Evolutionary conservation across 177 flowering plant genomes (phyloP).

Genomic region (Vitis hybrid): DNA sequence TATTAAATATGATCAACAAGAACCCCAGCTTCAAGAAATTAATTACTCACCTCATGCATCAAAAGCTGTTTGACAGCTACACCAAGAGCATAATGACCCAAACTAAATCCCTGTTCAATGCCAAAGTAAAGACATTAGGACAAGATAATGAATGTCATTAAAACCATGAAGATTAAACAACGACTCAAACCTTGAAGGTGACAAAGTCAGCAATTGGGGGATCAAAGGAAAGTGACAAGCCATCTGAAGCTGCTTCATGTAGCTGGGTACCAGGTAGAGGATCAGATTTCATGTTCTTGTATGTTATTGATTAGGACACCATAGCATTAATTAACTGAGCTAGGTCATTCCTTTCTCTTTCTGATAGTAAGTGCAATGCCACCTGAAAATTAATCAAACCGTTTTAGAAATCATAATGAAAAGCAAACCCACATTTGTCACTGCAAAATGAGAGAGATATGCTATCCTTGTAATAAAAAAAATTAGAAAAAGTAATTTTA

Average conservation of each 20-base stretch:
- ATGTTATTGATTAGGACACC: conserved; percentile 80
- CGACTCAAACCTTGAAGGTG: no score
- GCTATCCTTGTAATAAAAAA: neutral
- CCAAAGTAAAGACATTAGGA: conserved; percentile 10
- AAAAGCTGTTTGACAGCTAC: conserved; percentile 77
- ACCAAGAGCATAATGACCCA: conserved; percentile 56
- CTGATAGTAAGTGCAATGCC: no score
- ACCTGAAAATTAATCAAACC: no score
- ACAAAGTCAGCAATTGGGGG: conserved; percentile 24
- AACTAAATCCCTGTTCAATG: conserved; percentile 54
- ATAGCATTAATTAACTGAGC: conserved; percentile 68
- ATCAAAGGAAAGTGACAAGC: conserved; percentile 60
- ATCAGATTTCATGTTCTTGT: conserved; percentile 61
- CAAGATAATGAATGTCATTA: neutral
- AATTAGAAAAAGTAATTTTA: neutral
- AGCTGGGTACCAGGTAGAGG: conserved; percentile 28
- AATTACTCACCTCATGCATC: conserved; percentile 79
- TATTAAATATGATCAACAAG: neutral
- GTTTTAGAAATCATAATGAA: no score
- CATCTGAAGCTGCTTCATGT: conserved; percentile 48
- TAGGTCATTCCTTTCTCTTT: conserved; percentile 61
- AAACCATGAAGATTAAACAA: neutral
- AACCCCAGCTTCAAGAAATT: neutral
- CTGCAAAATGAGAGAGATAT: no score
- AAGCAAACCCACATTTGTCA: no score